Conservation (phyloP, 495 filamentous ascomycete species). For the Echria macrotheca region DNA sequence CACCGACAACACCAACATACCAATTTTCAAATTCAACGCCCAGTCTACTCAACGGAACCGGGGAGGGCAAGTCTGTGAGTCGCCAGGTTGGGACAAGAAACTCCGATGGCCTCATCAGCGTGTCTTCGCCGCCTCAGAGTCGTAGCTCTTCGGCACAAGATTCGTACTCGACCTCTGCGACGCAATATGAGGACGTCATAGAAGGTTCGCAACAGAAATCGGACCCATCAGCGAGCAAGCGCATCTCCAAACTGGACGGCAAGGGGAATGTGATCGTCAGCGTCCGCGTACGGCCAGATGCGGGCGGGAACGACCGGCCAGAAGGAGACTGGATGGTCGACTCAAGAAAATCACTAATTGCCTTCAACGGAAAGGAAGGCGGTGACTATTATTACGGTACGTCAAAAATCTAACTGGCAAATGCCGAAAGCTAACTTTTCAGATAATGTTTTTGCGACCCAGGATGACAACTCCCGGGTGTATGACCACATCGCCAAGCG, state of each 20-base stretch:
- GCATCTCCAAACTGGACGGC: conserved; percentile 51
- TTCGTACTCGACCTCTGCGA: conserved; percentile 85
- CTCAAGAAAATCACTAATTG: conserved; percentile 71
- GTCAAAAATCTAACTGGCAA: too few relatives aligned
- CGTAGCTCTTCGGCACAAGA: conserved; percentile 84
- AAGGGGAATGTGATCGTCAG: conserved; percentile 97
- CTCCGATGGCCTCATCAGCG: conserved; percentile 64
- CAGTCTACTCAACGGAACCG: conserved; percentile 73
- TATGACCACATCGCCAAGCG: conserved; percentile 93
- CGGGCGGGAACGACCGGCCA: conserved; percentile 50
- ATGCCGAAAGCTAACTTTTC: too few relatives aligned
- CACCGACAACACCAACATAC: conserved; percentile 32
- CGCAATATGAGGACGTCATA: conserved; percentile 71
- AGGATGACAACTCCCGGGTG: conserved; percentile 88
- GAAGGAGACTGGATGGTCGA: conserved; percentile 93
- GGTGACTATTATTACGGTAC: conserved; percentile 91
- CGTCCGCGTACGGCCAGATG: conserved; percentile 85
- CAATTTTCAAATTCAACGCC: conserved; percentile 51
- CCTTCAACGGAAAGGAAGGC: conserved; percentile 80
- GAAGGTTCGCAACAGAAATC: conserved; percentile 44
- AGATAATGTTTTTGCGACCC: conserved; percentile 94
- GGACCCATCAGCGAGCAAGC: conserved; percentile 31
- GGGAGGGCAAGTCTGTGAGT: conserved; percentile 65
- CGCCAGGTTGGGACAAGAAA: conserved; percentile 52
- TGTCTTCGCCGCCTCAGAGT: conserved; percentile 78